These are phyloP conservation scores for Fusarium compactum DNA, from an alignment of 2,329 filamentous ascomycete genomes.

Conservation along the genomic window DNA sequence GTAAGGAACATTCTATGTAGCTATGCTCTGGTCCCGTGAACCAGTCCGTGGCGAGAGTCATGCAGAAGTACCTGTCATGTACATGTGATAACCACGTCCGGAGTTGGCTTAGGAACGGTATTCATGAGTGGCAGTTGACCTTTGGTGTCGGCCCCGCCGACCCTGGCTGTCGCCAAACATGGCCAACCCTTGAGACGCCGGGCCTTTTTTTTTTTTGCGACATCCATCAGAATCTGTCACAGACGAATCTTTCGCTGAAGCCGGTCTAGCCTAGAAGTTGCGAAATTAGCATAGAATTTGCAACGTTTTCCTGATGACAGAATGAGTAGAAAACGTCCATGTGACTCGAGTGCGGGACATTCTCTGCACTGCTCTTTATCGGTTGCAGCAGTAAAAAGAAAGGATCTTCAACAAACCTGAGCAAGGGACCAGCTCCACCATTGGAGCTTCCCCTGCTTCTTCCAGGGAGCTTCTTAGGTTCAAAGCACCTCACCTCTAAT, in stretches of 20 bases:
- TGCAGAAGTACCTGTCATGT: slow-evolving; percentile 39
- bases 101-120: slow-evolving; percentile 48
- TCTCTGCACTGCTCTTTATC: slow-evolving; percentile 6
- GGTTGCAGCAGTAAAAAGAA: slow-evolving; percentile 28
- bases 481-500: slow-evolving; percentile 38
- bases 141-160: slow-evolving; percentile 48
- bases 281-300: not conserved
- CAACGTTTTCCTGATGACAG: not conserved
- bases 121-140: slow-evolving; percentile 48
- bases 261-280: slow-evolving; percentile 2
- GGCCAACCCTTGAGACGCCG: slow-evolving; percentile 35
- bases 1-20: slow-evolving; percentile 21
- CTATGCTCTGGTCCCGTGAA: slow-evolving; percentile 40
- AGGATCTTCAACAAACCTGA: slow-evolving; percentile 41
- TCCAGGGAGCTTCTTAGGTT: slow-evolving; percentile 40
- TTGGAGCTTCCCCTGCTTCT: slow-evolving; percentile 47
- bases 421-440: slow-evolving; percentile 44
- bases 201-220: slow-evolving; percentile 37
- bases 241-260: slow-evolving; percentile 24
- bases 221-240: slow-evolving; percentile 24
- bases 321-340: not conserved
- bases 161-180: slow-evolving; percentile 37
- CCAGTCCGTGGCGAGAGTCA: slow-evolving; percentile 46
- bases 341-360: not conserved
- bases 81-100: slow-evolving; percentile 48